Percentiles rank a stretch among this genome's conserved stretches.
Evolutionary conservation across 495 filamentous ascomycete species (phyloP).

Genomic region (Neurospora sp.): DNA sequence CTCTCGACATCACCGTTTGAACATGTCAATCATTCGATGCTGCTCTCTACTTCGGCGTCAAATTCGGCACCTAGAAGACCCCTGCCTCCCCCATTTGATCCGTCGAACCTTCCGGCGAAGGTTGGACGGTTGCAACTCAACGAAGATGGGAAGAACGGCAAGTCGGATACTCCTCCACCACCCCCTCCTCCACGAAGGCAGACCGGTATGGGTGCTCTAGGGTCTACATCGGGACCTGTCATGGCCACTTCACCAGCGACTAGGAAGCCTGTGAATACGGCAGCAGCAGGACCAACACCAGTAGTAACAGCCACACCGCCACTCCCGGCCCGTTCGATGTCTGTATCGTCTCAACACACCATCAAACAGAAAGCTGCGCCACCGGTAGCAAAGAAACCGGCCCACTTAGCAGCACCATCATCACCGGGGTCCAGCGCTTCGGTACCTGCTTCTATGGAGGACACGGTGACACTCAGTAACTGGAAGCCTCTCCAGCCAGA

Average conservation of each 20-base stretch:
- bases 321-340: constrained; percentile 19
- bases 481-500: not conserved
- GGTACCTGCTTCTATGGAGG: not conserved
- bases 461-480: not conserved
- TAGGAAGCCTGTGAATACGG: constrained; percentile 10
- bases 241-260: not conserved
- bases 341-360: constrained; percentile 20
- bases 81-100: constrained; percentile 43
- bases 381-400: constrained; percentile 44
- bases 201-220: constrained; percentile 10
- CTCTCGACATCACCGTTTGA: constrained; percentile 37
- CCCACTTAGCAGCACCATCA: constrained; percentile 31
- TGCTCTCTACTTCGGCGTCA: constrained; percentile 32
- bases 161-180: constrained; percentile 27
- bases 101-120: constrained; percentile 32
- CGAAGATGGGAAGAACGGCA: constrained; percentile 20
- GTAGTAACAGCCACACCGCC: constrained; percentile 8
- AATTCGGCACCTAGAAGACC: constrained; percentile 32
- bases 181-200: constrained; percentile 40
- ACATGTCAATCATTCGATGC: constrained; percentile 34
- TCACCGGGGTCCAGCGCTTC: constrained; percentile 25
- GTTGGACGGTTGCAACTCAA: constrained; percentile 24
- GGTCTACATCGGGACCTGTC: not conserved
- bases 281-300: not conserved
- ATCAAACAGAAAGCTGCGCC: constrained; percentile 35